Evolutionary conservation across 2,329 filamentous ascomycete species (phyloP), one percentile per base, ranked within the genome.

Genomic region (Colletotrichum theobromicola): DNA sequence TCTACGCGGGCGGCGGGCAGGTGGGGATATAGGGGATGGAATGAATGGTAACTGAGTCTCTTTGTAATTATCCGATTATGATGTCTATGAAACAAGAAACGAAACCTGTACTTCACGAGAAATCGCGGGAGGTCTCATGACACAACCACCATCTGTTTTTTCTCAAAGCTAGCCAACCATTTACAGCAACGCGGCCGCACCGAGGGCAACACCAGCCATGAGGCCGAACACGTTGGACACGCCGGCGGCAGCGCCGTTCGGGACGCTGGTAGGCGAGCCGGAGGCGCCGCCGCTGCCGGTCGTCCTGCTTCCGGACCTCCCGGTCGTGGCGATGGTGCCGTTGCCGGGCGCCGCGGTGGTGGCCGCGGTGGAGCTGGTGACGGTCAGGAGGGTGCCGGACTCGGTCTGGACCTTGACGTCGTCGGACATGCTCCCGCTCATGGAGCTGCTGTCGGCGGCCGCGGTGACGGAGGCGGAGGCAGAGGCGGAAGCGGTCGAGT

Each of bases 1-100:
- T 63, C 77, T 83, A 9, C 80, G 1, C 60, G 12, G 34, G 60
- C 6, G 66, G 60, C 6, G 66, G 60, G 1, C 58, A 26, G 6
- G 46, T 64, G 16, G 35, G 13, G n/a, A n/a, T n/a, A 32, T 35
- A 46, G n/a, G n/a, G n/a, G n/a, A n/a, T n/a, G n/a, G n/a, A n/a
- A n/a, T n/a, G 13, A 26, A 37, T 18, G 15, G 15, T 12, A 69
- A 26, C 18, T 58, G 26, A 26, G 24, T 46, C n/a, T 24, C 21
- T 34, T 34, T 46, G 26, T 60, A 67, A 67, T 60, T 70, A 63
- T 37, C 24, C 16, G 28, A 53, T 60, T 73, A 64, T 15, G n/a
- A 64, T 35, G n/a, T 61, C 24, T 55, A 62, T 30, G 15, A 34
- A 58, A 24, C 30, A 32, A 34, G 57, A 7, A 13, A 2, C 24